Percentiles rank a stretch among this genome's conserved stretches.
Evolutionary conservation across 306 rosid genomes (phyloP).

Genomic region (Vigna reflexopilosa): DNA sequence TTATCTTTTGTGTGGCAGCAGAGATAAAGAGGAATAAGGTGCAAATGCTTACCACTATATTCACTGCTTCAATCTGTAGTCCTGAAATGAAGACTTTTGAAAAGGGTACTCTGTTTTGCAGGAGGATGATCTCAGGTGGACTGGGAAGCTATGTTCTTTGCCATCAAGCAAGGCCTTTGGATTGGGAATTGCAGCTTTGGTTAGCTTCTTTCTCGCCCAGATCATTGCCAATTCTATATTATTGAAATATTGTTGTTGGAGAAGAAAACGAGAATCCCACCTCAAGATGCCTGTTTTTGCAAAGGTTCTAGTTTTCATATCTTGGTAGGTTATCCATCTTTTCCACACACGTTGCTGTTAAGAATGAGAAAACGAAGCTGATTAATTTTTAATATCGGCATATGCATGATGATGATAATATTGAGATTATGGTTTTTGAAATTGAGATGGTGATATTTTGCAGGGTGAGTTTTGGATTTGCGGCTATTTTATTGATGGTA

Average conservation of each 20-base stretch:
- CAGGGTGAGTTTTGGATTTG: constrained; percentile 80
- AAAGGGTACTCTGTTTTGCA: constrained; percentile 35
- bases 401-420: too few species aligned
- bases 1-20: constrained; percentile 67
- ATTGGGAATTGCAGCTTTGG: constrained; percentile 70
- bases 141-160: constrained; percentile 61
- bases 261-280: constrained; percentile 41
- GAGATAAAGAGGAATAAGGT: constrained; percentile 66
- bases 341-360: background rate
- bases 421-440: constrained; percentile 9
- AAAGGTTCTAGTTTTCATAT: constrained; percentile 55
- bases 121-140: constrained; percentile 62
- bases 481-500: constrained; percentile 51
- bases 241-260: constrained; percentile 43
- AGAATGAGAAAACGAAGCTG: too few species aligned
- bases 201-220: constrained; percentile 62
- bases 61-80: background rate
- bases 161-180: constrained; percentile 69
- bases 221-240: constrained; percentile 57
- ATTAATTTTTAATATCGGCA: too few species aligned
- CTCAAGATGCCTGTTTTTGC: constrained; percentile 45
- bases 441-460: constrained; percentile 19
- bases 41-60: constrained; percentile 32
- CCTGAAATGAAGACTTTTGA: background rate
- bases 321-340: constrained; percentile 66